These are phyloP conservation scores for Galeopsis tetrahit DNA, from an alignment of 257 asterid genomes.

Conservation along the genomic window DNA sequence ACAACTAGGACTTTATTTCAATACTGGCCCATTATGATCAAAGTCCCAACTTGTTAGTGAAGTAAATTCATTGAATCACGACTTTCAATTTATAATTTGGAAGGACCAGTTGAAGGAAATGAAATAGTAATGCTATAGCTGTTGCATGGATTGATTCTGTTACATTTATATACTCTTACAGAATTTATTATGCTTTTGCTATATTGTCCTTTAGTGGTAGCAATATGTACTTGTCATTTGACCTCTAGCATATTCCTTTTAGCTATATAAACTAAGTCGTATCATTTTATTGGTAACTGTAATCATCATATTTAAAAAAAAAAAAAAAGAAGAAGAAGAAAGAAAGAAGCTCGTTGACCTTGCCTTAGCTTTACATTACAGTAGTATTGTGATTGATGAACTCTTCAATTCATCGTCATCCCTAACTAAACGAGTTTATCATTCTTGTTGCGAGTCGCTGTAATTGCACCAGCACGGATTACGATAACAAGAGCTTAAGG, in stretches of 20 bases:
- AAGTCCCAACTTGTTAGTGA: not conserved
- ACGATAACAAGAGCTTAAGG: not conserved
- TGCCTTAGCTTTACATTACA: not conserved
- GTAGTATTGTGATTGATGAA: not conserved
- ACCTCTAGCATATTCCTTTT: not conserved
- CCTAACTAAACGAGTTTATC: not conserved
- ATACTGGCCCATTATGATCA: not conserved
- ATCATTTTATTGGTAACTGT: not conserved
- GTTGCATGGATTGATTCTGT: not conserved
- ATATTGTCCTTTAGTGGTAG: not conserved
- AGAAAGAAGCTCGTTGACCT: not conserved
- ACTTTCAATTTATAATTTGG: not conserved
- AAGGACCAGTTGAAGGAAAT: not conserved
- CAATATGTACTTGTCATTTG: not conserved
- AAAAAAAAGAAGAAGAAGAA: not conserved
- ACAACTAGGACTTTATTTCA: not conserved
- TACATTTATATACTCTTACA: not conserved
- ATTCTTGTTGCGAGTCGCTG: not conserved
- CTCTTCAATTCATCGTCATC: not conserved
- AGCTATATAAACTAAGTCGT: not conserved
- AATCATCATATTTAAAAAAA: not conserved
- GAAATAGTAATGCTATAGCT: not conserved
- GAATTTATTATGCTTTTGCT: not conserved
- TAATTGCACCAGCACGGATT: not conserved
- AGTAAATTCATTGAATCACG: slow-evolving; percentile 5